Conservation (phyloP, 192 early-diverging fungal species). For the Linderina pennispora region DNA sequence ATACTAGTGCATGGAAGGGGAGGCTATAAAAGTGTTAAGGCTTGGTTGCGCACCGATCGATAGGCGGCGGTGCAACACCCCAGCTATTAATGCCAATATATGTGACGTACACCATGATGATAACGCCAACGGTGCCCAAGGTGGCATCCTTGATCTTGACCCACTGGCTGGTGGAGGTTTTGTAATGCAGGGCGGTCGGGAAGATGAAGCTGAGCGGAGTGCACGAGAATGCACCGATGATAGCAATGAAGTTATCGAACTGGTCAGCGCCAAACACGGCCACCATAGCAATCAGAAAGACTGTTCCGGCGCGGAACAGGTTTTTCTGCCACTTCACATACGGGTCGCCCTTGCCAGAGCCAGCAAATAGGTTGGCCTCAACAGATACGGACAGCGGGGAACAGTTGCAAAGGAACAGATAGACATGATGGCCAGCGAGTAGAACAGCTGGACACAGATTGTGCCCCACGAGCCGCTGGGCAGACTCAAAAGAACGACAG, state of each 20-base stretch:
- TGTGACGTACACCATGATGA: slow-evolving; percentile 81
- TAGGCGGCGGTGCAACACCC: slow-evolving; percentile 21
- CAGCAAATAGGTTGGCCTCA: slow-evolving; percentile 73
- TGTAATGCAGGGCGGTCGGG: slow-evolving; percentile 78
- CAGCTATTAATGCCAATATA: slow-evolving; percentile 42
- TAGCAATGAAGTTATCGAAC: slow-evolving; percentile 78
- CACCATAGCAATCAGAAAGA: slow-evolving; percentile 60
- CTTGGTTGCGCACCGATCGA: slow-evolving; percentile 28
- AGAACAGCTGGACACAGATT: slow-evolving; percentile 69
- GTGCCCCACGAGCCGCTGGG: slow-evolving; percentile 57
- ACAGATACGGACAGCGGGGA: slow-evolving; percentile 90
- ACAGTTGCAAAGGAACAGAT: slow-evolving; percentile 87
- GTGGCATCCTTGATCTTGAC: slow-evolving; percentile 52
- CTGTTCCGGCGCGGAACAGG: slow-evolving; percentile 61
- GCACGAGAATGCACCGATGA: slow-evolving; percentile 79
- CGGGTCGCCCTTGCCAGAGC: slow-evolving; percentile 69
- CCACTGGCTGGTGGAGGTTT: slow-evolving; percentile 45
- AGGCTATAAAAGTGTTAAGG: no score
- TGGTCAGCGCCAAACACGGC: slow-evolving; percentile 74
- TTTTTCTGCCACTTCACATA: slow-evolving; percentile 88
- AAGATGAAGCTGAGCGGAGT: slow-evolving; percentile 78
- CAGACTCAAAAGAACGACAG: slow-evolving; percentile 84
- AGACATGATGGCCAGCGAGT: slow-evolving; percentile 92
- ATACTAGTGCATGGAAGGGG: no score
- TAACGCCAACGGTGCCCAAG: slow-evolving; percentile 58